Conservation (phyloP, 106 monocot genomes). For the Platanthera guangdongensis region DNA sequence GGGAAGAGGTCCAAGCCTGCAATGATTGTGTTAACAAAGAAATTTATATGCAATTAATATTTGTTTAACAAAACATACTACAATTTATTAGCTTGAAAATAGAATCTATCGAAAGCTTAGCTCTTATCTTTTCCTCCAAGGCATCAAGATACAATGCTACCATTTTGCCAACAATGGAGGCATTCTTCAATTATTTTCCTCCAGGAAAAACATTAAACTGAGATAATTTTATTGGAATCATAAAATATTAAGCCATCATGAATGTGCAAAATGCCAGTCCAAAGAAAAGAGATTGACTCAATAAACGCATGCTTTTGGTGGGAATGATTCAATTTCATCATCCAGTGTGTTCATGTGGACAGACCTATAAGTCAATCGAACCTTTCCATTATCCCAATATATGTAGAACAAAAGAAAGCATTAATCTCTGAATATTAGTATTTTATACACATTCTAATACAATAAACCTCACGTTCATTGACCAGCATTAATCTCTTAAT, state of each 20-base stretch:
- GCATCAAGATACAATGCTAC: background rate
- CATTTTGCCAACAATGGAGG: too few relatives aligned
- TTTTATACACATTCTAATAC: background rate
- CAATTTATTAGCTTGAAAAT: background rate
- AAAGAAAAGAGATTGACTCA: constrained; percentile 13
- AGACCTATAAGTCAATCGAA: constrained; percentile 70
- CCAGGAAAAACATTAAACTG: background rate
- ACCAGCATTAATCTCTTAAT: background rate
- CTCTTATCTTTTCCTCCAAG: background rate
- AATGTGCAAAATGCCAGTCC: background rate
- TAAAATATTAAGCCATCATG: background rate
- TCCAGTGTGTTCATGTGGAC: constrained; percentile 95
- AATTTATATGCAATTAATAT: background rate
- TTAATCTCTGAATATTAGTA: too few relatives aligned
- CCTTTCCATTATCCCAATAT: constrained; percentile 90
- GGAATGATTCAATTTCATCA: constrained; percentile 83
- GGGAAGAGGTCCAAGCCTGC: too few relatives aligned
- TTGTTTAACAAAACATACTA: background rate
- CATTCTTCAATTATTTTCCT: too few relatives aligned
- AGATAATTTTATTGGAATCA: background rate
- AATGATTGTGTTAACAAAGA: too few relatives aligned
- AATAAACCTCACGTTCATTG: background rate
- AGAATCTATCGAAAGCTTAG: background rate
- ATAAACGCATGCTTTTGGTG: constrained; percentile 96
- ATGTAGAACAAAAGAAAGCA: constrained; percentile 28